These are phyloP conservation scores for Tilletia setariae DNA, from an alignment of 1,284 basidiomycete species.

Conservation along the genomic window DNA sequence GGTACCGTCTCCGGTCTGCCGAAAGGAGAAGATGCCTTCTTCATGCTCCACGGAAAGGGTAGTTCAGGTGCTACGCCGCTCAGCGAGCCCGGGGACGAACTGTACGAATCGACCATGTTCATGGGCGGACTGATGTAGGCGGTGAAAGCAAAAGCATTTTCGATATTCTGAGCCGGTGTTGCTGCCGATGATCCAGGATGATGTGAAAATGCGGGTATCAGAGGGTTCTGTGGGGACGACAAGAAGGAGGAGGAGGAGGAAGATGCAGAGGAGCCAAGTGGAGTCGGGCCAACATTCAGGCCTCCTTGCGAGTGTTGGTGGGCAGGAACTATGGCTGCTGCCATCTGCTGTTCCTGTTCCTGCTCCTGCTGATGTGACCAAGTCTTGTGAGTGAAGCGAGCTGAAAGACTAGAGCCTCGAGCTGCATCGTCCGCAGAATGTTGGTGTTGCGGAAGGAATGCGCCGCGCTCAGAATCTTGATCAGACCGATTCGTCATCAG, in stretches of 20 bases:
- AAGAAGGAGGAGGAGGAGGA: too few species aligned
- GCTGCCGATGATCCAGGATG: background rate
- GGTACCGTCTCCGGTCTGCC: background rate
- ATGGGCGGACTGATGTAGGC: background rate
- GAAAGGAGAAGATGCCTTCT: background rate
- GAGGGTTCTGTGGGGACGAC: background rate
- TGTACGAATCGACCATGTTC: too few species aligned
- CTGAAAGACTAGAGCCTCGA: background rate
- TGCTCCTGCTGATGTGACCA: background rate
- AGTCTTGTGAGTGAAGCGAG: background rate
- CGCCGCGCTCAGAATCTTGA: background rate
- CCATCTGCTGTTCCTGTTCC: too few species aligned
- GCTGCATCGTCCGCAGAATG: background rate
- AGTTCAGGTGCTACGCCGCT: background rate
- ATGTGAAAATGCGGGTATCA: background rate
- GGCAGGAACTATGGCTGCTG: background rate
- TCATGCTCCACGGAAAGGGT: background rate
- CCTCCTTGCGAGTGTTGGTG: background rate
- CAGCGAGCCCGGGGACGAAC: background rate
- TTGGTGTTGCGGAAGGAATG: background rate
- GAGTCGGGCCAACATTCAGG: background rate
- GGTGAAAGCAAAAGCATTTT: background rate
- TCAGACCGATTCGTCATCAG: too few species aligned
- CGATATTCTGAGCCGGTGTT: background rate
- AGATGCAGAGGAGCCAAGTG: conserved; percentile 7